Evolutionary conservation across 176 grass and related monocot species (phyloP).

Genomic region (Cocos nucifera): DNA sequence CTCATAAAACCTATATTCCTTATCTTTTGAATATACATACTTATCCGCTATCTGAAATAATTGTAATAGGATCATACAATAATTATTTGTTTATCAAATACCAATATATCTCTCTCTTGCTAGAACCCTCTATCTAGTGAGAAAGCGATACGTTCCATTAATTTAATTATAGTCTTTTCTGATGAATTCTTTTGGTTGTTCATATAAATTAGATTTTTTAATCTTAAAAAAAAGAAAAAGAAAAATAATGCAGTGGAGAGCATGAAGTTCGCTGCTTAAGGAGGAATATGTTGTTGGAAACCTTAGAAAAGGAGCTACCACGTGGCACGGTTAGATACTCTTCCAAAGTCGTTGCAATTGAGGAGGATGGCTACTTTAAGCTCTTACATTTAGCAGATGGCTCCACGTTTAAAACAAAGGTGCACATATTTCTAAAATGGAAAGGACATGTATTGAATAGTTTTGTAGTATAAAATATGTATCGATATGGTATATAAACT

Average conservation of each 20-base stretch:
- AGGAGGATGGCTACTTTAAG: constrained; percentile 38
- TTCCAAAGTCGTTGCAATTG: constrained; percentile 52
- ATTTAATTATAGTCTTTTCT: too few relatives aligned
- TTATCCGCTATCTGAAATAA: too few relatives aligned
- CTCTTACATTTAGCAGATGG: constrained; percentile 53
- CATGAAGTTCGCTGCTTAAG: constrained; percentile 46
- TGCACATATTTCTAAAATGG: background rate
- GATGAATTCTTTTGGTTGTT: too few relatives aligned
- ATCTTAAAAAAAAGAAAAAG: too few relatives aligned
- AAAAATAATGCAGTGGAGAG: constrained; percentile 24
- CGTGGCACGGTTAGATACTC: constrained; percentile 56
- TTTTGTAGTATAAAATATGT: too few relatives aligned
- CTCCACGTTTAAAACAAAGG: constrained; percentile 53
- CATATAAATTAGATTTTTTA: too few relatives aligned
- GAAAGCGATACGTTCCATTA: too few relatives aligned
- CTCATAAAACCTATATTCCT: too few relatives aligned
- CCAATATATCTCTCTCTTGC: background rate
- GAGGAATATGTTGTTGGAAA: constrained; percentile 44
- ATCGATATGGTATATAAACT: background rate
- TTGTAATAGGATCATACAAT: too few relatives aligned
- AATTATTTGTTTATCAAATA: background rate
- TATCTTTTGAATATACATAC: background rate
- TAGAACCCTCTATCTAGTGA: too few relatives aligned
- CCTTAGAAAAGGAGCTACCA: constrained; percentile 46
- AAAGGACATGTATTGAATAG: background rate